phyloP scores from a whole-genome alignment of 1,284 basidiomycete genomes.

The Cyathus olla region DNA sequence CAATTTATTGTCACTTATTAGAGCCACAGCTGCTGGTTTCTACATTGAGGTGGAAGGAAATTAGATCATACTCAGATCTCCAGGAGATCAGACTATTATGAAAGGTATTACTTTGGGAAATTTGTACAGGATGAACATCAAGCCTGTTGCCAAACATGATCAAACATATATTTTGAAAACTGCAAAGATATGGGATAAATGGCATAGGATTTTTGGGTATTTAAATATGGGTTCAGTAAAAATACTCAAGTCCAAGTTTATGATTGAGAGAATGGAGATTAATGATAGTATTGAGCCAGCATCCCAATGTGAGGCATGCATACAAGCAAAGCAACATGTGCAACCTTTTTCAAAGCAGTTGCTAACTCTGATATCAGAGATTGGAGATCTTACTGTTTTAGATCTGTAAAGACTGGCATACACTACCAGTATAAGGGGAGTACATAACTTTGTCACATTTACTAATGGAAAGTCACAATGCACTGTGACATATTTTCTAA shows the following conservation, averaged over 20 bases:
- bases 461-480: slow-evolving; percentile 29
- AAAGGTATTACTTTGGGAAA: background rate
- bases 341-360: slow-evolving; percentile 25
- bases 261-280: slow-evolving; percentile 39
- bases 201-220: slow-evolving; percentile 46
- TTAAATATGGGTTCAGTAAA: slow-evolving; percentile 25
- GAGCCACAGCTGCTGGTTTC: background rate
- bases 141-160: background rate
- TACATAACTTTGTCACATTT: slow-evolving; percentile 28
- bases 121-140: background rate
- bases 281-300: slow-evolving; percentile 1
- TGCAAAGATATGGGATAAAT: slow-evolving; percentile 35
- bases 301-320: slow-evolving; percentile 34
- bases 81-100: background rate
- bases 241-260: slow-evolving; percentile 21
- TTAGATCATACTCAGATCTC: background rate
- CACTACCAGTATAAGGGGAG: slow-evolving; percentile 18
- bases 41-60: background rate
- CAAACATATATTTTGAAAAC: background rate
- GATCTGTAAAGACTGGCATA: slow-evolving; percentile 30
- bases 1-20: background rate
- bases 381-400: slow-evolving; percentile 27
- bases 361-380: slow-evolving; percentile 14
- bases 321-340: slow-evolving; percentile 34
- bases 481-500: slow-evolving; percentile 22